Percentiles rank a stretch among this genome's conserved stretches.
phyloP scores from a whole-genome alignment of 1,139 yeast genomes.

The Yamadazyma epiphylla region DNA sequence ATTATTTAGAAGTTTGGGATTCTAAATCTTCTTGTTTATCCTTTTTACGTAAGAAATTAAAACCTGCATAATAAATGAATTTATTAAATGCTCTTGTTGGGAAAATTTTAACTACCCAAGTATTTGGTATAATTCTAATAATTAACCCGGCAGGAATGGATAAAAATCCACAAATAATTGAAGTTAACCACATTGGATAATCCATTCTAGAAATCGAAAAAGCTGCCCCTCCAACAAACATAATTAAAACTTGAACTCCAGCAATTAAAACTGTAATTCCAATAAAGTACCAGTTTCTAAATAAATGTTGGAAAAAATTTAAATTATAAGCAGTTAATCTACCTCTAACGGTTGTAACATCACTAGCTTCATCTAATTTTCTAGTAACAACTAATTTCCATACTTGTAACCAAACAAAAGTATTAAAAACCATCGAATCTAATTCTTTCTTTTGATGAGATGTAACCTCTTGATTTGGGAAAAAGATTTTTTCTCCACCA shows the following conservation, averaged over 20 bases:
- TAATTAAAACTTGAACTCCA: constrained; percentile 79
- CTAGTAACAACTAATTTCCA: constrained; percentile 91
- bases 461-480: constrained; percentile 31
- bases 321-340: constrained; percentile 60
- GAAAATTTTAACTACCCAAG: constrained; percentile 64
- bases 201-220: constrained; percentile 79
- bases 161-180: constrained; percentile 75
- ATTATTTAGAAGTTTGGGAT: constrained; percentile 10
- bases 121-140: constrained; percentile 79
- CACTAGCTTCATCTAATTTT: constrained; percentile 86
- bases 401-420: constrained; percentile 97
- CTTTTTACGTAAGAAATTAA: constrained; percentile 38
- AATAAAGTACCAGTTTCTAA: constrained; percentile 79
- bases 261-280: constrained; percentile 69
- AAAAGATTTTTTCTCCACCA: constrained; percentile 65
- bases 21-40: constrained; percentile 28
- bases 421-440: constrained; percentile 84
- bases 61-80: constrained; percentile 45
- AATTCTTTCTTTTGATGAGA: constrained; percentile 55
- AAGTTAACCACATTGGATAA: constrained; percentile 85
- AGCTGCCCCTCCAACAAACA: constrained; percentile 97
- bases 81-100: constrained; percentile 57
- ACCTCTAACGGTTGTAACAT: constrained; percentile 50
- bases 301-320: constrained; percentile 78
- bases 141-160: constrained; percentile 79